A percentile compares a stretch with the other conserved stretches of the same genome.
These are phyloP conservation scores for Smittium culicis DNA, from an alignment of 371 early-diverging fungal genomes.

Conservation along the genomic window DNA sequence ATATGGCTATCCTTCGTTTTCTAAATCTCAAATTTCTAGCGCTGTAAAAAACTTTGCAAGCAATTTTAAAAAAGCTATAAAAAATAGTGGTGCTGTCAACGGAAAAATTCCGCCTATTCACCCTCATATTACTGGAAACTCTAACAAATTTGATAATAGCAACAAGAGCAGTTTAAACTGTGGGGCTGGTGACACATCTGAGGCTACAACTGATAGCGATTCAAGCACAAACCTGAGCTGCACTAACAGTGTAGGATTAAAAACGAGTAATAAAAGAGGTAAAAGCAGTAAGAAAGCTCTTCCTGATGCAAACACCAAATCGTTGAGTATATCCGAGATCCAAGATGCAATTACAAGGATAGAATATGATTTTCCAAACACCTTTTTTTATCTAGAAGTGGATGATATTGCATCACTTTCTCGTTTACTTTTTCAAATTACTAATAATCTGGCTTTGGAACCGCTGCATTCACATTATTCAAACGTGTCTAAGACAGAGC, in stretches of 20 bases:
- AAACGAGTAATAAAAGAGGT: background rate
- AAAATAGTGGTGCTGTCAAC: background rate
- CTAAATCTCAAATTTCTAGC: background rate
- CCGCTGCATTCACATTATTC: background rate
- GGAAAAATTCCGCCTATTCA: background rate
- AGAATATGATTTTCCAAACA: background rate
- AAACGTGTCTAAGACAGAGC: background rate
- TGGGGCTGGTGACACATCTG: background rate
- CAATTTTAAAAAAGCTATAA: background rate
- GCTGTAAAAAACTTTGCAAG: background rate
- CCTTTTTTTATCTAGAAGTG: background rate
- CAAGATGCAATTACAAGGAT: background rate
- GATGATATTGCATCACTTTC: background rate
- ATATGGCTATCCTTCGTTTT: background rate
- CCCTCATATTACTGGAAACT: background rate
- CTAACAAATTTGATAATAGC: background rate
- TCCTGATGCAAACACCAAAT: too few relatives aligned
- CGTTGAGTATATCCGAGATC: background rate
- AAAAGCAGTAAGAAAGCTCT: background rate
- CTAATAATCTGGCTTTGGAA: background rate
- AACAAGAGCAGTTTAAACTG: background rate
- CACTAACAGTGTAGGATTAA: background rate
- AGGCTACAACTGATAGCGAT: background rate
- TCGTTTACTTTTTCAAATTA: background rate
- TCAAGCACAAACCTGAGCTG: background rate